A percentile compares a stretch with the other conserved stretches of the same genome.
These are phyloP conservation scores for Mycena filopes DNA, from an alignment of 768 basidiomycete species.

Conservation along the genomic window DNA sequence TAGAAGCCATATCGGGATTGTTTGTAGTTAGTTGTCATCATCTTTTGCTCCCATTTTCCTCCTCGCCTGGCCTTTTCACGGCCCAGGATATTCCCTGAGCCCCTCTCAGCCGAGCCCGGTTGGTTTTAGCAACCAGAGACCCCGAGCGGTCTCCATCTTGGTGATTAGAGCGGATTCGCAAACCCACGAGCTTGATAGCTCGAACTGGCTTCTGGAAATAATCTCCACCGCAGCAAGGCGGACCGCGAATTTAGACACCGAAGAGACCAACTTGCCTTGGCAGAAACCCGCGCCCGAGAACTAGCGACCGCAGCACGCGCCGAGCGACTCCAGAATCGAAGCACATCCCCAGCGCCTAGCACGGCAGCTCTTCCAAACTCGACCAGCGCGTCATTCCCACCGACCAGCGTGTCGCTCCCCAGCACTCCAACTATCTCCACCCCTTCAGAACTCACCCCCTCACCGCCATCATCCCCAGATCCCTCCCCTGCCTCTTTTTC, in stretches of 20 bases:
- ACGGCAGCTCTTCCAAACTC: background rate
- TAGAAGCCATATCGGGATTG: no score
- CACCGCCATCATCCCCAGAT: background rate
- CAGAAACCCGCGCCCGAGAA: background rate
- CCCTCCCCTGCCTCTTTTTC: conserved; percentile 2
- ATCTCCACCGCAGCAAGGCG: conserved; percentile 6
- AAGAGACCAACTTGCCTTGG: background rate
- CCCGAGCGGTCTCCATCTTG: conserved; percentile 11
- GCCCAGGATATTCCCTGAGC: no score
- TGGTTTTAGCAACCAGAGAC: no score
- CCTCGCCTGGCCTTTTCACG: no score
- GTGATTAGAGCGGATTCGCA: conserved; percentile 8
- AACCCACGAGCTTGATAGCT: background rate
- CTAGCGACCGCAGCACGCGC: background rate
- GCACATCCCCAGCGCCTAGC: background rate
- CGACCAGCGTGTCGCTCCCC: conserved; percentile 10
- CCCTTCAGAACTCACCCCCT: conserved; percentile 10
- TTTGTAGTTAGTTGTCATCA: no score
- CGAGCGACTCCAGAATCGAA: background rate
- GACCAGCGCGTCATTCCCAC: background rate
- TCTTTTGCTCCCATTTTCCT: no score
- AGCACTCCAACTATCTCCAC: conserved; percentile 9
- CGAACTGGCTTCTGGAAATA: background rate
- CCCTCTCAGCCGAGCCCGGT: no score
- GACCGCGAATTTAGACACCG: conserved; percentile 6